phyloP scores from a whole-genome alignment of 2,329 filamentous ascomycete species.

The Raffaelea deltoideospora region DNA sequence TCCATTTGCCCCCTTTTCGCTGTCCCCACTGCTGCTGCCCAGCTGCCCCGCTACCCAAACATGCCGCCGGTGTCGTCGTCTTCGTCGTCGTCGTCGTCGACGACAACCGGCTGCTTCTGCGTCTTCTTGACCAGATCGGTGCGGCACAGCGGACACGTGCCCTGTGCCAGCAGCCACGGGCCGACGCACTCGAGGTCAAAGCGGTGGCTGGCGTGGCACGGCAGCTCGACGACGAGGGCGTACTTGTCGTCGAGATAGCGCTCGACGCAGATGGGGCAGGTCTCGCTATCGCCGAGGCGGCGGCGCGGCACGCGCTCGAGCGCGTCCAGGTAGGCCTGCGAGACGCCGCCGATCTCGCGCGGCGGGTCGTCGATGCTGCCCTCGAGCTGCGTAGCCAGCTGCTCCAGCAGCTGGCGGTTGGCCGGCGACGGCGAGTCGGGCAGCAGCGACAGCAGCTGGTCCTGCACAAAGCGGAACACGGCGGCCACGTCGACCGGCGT shows the following conservation, averaged over 20 bases:
- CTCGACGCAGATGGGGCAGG: slow-evolving; percentile 50
- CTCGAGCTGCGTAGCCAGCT: slow-evolving; percentile 32
- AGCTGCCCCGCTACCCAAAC: slow-evolving; percentile 10
- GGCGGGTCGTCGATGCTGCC: slow-evolving; percentile 37
- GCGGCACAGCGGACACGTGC: slow-evolving; percentile 48
- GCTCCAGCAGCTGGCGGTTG: slow-evolving; percentile 34
- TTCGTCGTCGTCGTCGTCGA: slow-evolving; percentile 33
- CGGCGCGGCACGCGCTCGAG: slow-evolving; percentile 42
- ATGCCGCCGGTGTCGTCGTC: slow-evolving; percentile 23
- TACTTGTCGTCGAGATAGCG: slow-evolving; percentile 45
- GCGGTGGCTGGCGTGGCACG: slow-evolving; percentile 40
- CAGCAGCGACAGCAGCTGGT: slow-evolving; percentile 38
- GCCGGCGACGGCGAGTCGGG: slow-evolving; percentile 29
- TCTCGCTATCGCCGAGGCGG: slow-evolving; percentile 31
- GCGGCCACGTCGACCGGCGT: slow-evolving; percentile 43
- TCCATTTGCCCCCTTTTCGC: too few relatives aligned
- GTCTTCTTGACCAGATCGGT: slow-evolving; percentile 43
- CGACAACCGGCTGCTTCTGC: slow-evolving; percentile 24
- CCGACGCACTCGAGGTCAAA: slow-evolving; percentile 55
- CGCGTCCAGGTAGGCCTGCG: slow-evolving; percentile 42
- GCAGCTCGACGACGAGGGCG: slow-evolving; percentile 48
- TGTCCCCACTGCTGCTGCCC: not conserved
- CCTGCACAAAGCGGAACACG: slow-evolving; percentile 42
- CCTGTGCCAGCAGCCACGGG: slow-evolving; percentile 49
- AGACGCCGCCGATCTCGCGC: slow-evolving; percentile 34